phyloP scores from a whole-genome alignment of 2,329 filamentous ascomycete species.

The Tolypocladium paradoxum region DNA sequence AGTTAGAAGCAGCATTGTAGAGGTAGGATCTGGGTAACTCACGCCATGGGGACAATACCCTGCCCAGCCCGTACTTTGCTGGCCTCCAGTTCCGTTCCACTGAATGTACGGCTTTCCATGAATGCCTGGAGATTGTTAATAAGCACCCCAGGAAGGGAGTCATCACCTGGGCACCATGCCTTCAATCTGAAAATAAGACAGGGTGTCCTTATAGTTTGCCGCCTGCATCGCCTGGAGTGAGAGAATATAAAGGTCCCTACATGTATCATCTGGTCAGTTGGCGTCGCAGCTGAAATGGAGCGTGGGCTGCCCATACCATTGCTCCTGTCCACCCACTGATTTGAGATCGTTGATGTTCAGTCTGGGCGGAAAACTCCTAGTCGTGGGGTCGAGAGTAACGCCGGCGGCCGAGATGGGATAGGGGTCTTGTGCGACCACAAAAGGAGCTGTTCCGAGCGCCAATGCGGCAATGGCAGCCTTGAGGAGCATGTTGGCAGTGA shows the following conservation, averaged over 20 bases:
- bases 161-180: constrained; percentile 17
- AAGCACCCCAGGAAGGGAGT: neutral
- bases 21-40: neutral
- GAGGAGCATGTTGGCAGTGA: neutral
- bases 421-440: neutral
- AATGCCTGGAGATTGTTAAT: constrained; percentile 18
- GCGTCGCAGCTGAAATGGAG: neutral
- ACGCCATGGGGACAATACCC: constrained; percentile 41
- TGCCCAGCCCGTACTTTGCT: constrained; percentile 16
- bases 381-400: neutral
- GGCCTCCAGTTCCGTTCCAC: constrained; percentile 28
- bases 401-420: constrained; percentile 4
- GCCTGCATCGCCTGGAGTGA: constrained; percentile 32
- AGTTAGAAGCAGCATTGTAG: constrained; percentile 9
- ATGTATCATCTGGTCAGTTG: neutral
- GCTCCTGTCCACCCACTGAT: neutral
- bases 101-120: constrained; percentile 30
- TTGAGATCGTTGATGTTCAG: constrained; percentile 2
- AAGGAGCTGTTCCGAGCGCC: neutral
- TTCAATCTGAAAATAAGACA: constrained; percentile 39
- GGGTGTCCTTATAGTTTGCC: constrained; percentile 25
- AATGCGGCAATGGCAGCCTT: constrained; percentile 4
- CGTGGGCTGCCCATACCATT: neutral
- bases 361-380: neutral
- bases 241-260: constrained; percentile 42